These are phyloP conservation scores for Aspergillus latus DNA, from an alignment of 2,329 filamentous ascomycete genomes.

Conservation along the genomic window DNA sequence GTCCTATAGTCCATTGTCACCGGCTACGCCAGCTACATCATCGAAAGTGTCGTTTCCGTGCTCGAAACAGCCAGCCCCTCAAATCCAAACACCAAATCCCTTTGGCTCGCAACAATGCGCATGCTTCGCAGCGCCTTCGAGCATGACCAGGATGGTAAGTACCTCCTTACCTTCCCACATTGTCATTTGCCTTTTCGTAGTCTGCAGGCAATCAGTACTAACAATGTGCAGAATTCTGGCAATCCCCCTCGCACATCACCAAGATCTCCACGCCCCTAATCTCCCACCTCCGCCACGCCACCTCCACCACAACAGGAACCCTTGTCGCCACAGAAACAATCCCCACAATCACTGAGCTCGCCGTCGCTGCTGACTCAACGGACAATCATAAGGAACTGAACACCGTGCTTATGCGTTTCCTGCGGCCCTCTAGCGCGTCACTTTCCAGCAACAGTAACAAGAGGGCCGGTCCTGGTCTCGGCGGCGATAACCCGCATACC, in stretches of 20 bases:
- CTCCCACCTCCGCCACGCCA: slow-evolving; percentile 59
- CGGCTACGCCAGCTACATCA: slow-evolving; percentile 79
- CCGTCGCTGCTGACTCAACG: slow-evolving; percentile 74
- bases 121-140: slow-evolving; percentile 75
- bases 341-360: slow-evolving; percentile 76
- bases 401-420: slow-evolving; percentile 69
- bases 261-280: slow-evolving; percentile 69
- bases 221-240: slow-evolving; percentile 71
- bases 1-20: slow-evolving; percentile 74
- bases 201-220: slow-evolving; percentile 1
- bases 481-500: slow-evolving; percentile 64
- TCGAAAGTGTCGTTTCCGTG: slow-evolving; percentile 70
- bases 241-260: slow-evolving; percentile 81
- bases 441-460: neutral
- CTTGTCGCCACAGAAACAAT: slow-evolving; percentile 60
- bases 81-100: slow-evolving; percentile 53
- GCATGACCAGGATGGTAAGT: slow-evolving; percentile 76
- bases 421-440: slow-evolving; percentile 57
- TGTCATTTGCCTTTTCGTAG: too few relatives aligned
- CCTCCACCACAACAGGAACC: slow-evolving; percentile 38
- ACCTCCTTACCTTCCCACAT: neutral
- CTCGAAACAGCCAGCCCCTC: slow-evolving; percentile 48
- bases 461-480: slow-evolving; percentile 22
- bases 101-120: slow-evolving; percentile 69
- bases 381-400: slow-evolving; percentile 93